phyloP scores from a whole-genome alignment of 345 rosid species.

The Camelina hispida region DNA sequence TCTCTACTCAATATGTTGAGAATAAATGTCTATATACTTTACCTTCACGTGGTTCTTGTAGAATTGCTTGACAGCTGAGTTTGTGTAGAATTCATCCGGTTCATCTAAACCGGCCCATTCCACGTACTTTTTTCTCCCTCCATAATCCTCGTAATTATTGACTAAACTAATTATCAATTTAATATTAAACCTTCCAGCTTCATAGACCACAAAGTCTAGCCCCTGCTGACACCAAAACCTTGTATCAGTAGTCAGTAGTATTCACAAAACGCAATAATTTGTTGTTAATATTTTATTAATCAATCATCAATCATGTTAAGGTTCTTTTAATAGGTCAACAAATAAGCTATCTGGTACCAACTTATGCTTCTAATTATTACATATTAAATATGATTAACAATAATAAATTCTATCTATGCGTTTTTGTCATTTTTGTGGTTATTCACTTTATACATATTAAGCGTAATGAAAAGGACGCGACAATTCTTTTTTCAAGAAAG shows the following conservation, averaged over 20 bases:
- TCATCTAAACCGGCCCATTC: slow-evolving; percentile 59
- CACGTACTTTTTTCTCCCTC: slow-evolving; percentile 67
- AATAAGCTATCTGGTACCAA: slow-evolving; percentile 8
- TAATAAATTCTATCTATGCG: background rate
- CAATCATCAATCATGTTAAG: background rate
- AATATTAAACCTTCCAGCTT: slow-evolving; percentile 59
- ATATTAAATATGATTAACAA: background rate
- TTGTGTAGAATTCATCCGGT: slow-evolving; percentile 72
- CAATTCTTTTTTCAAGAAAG: slow-evolving; percentile 7
- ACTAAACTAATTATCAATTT: slow-evolving; percentile 67
- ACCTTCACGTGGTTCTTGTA: slow-evolving; percentile 77
- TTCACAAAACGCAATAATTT: background rate
- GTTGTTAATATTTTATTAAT: background rate
- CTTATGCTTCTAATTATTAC: slow-evolving; percentile 24
- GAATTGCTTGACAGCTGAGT: slow-evolving; percentile 52
- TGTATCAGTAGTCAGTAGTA: slow-evolving; percentile 11
- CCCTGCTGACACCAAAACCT: slow-evolving; percentile 49
- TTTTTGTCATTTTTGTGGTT: slow-evolving; percentile 14
- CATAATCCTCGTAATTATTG: slow-evolving; percentile 68
- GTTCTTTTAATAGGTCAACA: slow-evolving; percentile 3
- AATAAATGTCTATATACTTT: background rate
- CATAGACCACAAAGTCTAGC: slow-evolving; percentile 74
- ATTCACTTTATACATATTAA: slow-evolving; percentile 12
- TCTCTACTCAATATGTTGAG: background rate
- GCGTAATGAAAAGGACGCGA: slow-evolving; percentile 26